These are phyloP conservation scores for Alternaria arbusti DNA, from an alignment of 2,329 filamentous ascomycete species.

Conservation along the genomic window DNA sequence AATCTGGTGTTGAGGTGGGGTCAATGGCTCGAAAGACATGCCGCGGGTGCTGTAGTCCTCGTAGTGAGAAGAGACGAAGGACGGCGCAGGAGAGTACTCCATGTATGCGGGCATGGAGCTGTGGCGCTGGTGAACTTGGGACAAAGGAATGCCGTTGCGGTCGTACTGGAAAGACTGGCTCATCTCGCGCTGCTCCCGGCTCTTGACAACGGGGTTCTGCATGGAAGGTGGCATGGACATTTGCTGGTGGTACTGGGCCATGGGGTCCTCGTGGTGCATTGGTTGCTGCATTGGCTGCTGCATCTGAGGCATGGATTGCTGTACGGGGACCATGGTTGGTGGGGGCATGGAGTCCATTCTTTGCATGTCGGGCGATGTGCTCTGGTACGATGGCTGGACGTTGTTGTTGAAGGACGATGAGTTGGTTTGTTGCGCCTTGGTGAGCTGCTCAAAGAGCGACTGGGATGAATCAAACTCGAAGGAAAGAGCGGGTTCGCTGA, in stretches of 20 bases:
- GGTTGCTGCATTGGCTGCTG: slow-evolving; percentile 54
- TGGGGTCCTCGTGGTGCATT: slow-evolving; percentile 68
- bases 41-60: slow-evolving; percentile 98
- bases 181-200: slow-evolving; percentile 84
- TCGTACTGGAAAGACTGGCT: slow-evolving; percentile 79
- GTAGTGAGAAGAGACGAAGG: slow-evolving; percentile 97
- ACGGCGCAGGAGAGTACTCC: slow-evolving; percentile 97
- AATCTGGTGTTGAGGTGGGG: slow-evolving; percentile 88
- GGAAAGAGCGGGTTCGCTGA: slow-evolving; percentile 94
- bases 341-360: slow-evolving; percentile 94
- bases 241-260: slow-evolving; percentile 75
- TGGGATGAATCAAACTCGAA: slow-evolving; percentile 99
- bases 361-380: slow-evolving; percentile 86
- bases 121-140: slow-evolving; percentile 86
- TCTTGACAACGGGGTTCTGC: slow-evolving; percentile 77
- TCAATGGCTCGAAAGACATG: slow-evolving; percentile 95
- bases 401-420: slow-evolving; percentile 90
- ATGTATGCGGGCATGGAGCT: slow-evolving; percentile 99
- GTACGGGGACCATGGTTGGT: slow-evolving; percentile 74
- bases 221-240: slow-evolving; percentile 76
- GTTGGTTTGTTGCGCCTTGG: slow-evolving; percentile 98
- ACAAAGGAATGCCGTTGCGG: slow-evolving; percentile 85
- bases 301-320: slow-evolving; percentile 47
- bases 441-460: slow-evolving; percentile 98
- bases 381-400: slow-evolving; percentile 71